Conservation (phyloP, 768 basidiomycete genomes). For the Floccularia luteovirens region DNA sequence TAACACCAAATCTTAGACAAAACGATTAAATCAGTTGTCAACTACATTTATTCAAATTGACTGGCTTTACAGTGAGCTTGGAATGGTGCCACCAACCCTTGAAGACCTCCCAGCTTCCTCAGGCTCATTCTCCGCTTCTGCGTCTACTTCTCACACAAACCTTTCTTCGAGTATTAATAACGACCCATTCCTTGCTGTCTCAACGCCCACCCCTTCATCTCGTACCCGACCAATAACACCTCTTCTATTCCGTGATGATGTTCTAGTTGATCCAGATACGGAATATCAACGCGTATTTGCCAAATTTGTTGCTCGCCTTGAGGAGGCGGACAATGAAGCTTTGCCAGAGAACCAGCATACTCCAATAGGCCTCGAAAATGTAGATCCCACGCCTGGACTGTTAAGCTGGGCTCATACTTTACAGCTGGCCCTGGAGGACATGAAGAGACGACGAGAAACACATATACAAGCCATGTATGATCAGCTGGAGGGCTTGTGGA, state of each 20-base stretch:
- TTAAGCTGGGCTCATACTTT: slow-evolving; percentile 61
- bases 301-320: slow-evolving; percentile 54
- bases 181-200: slow-evolving; percentile 36
- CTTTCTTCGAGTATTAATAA: slow-evolving; percentile 29
- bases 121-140: slow-evolving; percentile 13
- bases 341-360: slow-evolving; percentile 26
- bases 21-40: slow-evolving; percentile 59
- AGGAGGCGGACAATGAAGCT: slow-evolving; percentile 47
- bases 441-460: slow-evolving; percentile 67
- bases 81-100: slow-evolving; percentile 52
- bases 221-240: slow-evolving; percentile 26
- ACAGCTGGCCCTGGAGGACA: slow-evolving; percentile 54
- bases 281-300: slow-evolving; percentile 56
- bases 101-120: slow-evolving; percentile 33
- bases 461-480: slow-evolving; percentile 94
- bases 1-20: slow-evolving; percentile 33
- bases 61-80: slow-evolving; percentile 78
- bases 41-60: slow-evolving; percentile 68
- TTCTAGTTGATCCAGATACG: slow-evolving; percentile 21
- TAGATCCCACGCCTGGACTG: slow-evolving; percentile 75
- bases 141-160: slow-evolving; percentile 20
- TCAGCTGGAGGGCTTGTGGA: slow-evolving; percentile 87
- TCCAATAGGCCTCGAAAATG: slow-evolving; percentile 56
- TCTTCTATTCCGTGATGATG: slow-evolving; percentile 27
- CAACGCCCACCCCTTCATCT: slow-evolving; percentile 44